Percentiles rank a stretch among this genome's conserved stretches.
phyloP scores from a whole-genome alignment of 2,329 filamentous ascomycete genomes.

The Fusarium drepaniforme region DNA sequence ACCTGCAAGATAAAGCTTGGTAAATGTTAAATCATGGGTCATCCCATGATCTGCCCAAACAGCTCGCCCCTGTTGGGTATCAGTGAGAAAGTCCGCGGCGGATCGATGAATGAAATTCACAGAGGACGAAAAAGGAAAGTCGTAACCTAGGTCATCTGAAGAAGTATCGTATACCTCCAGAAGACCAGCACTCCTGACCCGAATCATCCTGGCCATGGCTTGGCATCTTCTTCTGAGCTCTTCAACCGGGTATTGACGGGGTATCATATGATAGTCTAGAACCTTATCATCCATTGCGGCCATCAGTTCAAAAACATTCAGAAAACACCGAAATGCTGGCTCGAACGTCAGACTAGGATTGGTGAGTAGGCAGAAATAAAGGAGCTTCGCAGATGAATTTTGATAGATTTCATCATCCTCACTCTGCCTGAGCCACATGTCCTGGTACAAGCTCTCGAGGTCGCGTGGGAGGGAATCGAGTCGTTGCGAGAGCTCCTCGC shows the following conservation, averaged over 20 bases:
- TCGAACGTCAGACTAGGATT: too few species aligned
- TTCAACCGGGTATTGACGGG: not conserved
- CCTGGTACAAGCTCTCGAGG: not conserved
- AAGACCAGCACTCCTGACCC: not conserved
- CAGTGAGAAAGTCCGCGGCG: not conserved
- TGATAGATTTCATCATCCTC: not conserved
- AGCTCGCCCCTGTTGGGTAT: not conserved
- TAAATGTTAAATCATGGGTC: not conserved
- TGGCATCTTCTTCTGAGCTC: not conserved
- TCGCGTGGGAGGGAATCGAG: not conserved
- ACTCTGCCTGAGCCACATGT: not conserved
- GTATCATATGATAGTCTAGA: not conserved
- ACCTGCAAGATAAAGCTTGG: not conserved
- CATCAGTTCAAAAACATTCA: not conserved
- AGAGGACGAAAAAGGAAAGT: too few species aligned
- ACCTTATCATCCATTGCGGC: not conserved
- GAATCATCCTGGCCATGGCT: not conserved
- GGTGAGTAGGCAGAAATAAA: not conserved
- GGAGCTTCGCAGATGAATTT: not conserved
- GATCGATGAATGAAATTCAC: not conserved
- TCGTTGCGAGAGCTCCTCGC: not conserved
- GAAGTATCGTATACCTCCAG: not conserved
- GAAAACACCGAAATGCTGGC: not conserved
- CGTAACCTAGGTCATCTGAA: too few species aligned
- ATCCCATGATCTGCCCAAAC: not conserved